Evolutionary conservation across 1,139 yeast genomes (phyloP).

Genomic region (Saccharomyces hybrid): DNA sequence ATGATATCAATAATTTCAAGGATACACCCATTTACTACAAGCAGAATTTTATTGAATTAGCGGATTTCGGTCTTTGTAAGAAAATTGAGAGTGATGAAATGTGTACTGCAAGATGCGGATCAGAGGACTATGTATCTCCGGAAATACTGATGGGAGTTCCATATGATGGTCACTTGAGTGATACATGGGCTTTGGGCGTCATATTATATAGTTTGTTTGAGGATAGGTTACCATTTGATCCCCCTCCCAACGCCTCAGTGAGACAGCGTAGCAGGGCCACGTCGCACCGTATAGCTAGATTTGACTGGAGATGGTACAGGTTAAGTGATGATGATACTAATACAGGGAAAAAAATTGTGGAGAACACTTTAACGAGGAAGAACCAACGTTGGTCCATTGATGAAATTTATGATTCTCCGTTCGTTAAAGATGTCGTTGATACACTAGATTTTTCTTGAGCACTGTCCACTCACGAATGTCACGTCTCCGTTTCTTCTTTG

Average conservation of each 20-base stretch:
- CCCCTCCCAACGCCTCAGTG: constrained; percentile 46
- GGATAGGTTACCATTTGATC: constrained; percentile 82
- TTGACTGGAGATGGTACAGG: constrained; percentile 81
- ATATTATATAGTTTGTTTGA: constrained; percentile 77
- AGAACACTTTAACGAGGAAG: constrained; percentile 45
- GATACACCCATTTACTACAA: constrained; percentile 10
- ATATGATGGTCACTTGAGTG: constrained; percentile 84
- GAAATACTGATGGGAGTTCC: constrained; percentile 83
- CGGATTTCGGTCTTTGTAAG: constrained; percentile 86
- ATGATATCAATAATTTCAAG: constrained; percentile 29
- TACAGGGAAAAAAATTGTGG: constrained; percentile 50
- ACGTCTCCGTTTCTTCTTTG: background rate
- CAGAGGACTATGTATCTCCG: constrained; percentile 92
- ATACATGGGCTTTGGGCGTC: constrained; percentile 92
- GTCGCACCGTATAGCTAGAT: constrained; percentile 84
- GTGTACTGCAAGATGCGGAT: constrained; percentile 83
- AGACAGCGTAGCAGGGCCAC: constrained; percentile 50
- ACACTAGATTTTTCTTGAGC: constrained; percentile 7
- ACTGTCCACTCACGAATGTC: background rate
- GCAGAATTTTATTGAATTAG: constrained; percentile 46
- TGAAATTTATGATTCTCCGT: constrained; percentile 34
- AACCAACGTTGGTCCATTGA: constrained; percentile 41
- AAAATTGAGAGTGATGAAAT: constrained; percentile 47
- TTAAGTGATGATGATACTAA: constrained; percentile 33
- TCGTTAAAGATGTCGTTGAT: constrained; percentile 25